Conservation (phyloP, 805 yeast genomes). For the Spencermartinsiella europaea region DNA sequence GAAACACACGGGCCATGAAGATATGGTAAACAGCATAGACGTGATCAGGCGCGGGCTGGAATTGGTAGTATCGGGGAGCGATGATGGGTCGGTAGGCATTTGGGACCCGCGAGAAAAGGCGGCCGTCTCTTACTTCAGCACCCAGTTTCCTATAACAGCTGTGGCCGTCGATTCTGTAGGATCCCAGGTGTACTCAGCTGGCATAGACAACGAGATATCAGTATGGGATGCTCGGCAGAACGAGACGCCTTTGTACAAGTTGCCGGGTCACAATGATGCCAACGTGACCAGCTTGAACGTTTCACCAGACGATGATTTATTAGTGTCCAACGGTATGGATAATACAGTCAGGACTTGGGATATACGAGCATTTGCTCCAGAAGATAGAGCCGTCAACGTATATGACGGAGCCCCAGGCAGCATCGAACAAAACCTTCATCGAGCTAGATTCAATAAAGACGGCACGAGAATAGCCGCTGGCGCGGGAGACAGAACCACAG, state of each 20-base stretch:
- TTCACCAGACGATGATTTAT: slow-evolving; percentile 42
- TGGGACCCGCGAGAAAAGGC: slow-evolving; percentile 65
- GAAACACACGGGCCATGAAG: slow-evolving; percentile 48
- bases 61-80: slow-evolving; percentile 51
- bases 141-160: slow-evolving; percentile 57
- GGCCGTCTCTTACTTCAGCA: slow-evolving; percentile 33
- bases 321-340: slow-evolving; percentile 52
- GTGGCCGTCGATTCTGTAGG: slow-evolving; percentile 41
- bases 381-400: slow-evolving; percentile 30
- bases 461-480: slow-evolving; percentile 50
- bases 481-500: slow-evolving; percentile 53
- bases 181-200: slow-evolving; percentile 48
- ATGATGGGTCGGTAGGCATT: slow-evolving; percentile 53
- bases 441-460: slow-evolving; percentile 41
- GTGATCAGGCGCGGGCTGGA: slow-evolving; percentile 30
- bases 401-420: slow-evolving; percentile 52
- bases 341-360: slow-evolving; percentile 55
- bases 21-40: slow-evolving; percentile 53
- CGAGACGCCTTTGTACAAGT: slow-evolving; percentile 41
- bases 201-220: slow-evolving; percentile 60
- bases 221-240: slow-evolving; percentile 54
- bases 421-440: slow-evolving; percentile 46
- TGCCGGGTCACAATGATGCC: slow-evolving; percentile 44
- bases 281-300: slow-evolving; percentile 50
- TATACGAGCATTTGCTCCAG: slow-evolving; percentile 41